Conservation (phyloP, 164 flowering plant species). For the Tinospora cordifolia region DNA sequence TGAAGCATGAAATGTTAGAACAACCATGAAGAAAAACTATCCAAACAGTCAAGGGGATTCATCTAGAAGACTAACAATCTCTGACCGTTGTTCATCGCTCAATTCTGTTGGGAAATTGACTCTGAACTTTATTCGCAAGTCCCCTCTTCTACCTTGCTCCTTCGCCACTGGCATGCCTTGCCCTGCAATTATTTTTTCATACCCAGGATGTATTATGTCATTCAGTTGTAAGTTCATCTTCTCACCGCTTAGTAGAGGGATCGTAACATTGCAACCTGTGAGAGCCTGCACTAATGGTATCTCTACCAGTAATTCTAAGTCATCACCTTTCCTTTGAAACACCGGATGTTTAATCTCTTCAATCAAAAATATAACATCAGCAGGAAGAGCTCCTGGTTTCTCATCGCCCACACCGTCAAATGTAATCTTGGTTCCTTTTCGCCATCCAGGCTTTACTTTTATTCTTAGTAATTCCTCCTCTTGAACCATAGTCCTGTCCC, state of each 20-base stretch:
- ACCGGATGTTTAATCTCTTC: constrained; percentile 56
- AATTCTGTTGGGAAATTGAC: constrained; percentile 46
- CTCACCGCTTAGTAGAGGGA: constrained; percentile 65
- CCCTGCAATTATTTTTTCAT: constrained; percentile 48
- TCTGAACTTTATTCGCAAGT: constrained; percentile 45
- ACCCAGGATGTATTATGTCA: constrained; percentile 57
- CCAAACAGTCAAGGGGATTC: constrained; percentile 28
- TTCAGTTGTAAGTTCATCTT: constrained; percentile 38
- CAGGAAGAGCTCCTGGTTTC: constrained; percentile 51
- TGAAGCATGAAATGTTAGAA: background rate
- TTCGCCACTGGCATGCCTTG: constrained; percentile 69
- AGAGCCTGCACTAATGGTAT: constrained; percentile 69
- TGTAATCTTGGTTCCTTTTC: constrained; percentile 62
- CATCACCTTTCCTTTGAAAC: constrained; percentile 53
- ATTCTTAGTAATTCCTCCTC: constrained; percentile 55
- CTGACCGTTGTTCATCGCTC: constrained; percentile 40
- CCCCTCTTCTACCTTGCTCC: constrained; percentile 46
- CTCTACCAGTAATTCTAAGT: constrained; percentile 50
- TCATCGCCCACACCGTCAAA: constrained; percentile 74
- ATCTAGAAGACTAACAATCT: constrained; percentile 34
- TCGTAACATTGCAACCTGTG: constrained; percentile 46
- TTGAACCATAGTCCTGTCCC: constrained; percentile 38
- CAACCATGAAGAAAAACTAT: background rate
- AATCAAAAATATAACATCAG: constrained; percentile 54
- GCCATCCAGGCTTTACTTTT: constrained; percentile 81